A percentile compares a stretch with the other conserved stretches of the same genome.
Conservation (phyloP, 306 rosid genomes). For the Cucurbita moschata region DNA sequence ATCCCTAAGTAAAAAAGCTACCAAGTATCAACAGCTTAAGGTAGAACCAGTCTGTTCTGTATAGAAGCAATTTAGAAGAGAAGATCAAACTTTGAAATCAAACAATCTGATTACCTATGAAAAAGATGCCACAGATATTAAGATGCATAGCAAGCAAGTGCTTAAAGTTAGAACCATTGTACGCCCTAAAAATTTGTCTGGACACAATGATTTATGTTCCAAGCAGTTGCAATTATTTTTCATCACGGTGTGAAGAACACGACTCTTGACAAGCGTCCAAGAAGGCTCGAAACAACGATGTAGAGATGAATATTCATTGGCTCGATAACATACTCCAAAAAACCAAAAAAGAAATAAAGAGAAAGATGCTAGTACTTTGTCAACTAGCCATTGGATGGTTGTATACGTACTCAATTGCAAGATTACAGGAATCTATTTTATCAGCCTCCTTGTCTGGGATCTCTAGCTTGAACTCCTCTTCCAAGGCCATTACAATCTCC, state of each 20-base stretch:
- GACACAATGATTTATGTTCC: not conserved
- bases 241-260: not conserved
- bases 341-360: conserved; percentile 10
- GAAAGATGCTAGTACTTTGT: not conserved
- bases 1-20: not conserved
- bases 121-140: not conserved
- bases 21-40: too few relatives aligned
- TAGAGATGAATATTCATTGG: not conserved
- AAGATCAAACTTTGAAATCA: not conserved
- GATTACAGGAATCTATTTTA: conserved; percentile 60
- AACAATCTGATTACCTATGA: not conserved
- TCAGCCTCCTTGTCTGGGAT: conserved; percentile 92
- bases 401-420: conserved; percentile 78
- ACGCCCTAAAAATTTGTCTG: not conserved
- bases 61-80: not conserved
- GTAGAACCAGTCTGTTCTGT: not conserved
- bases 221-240: conserved; percentile 2
- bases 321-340: not conserved
- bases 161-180: not conserved
- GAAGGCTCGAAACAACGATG: not conserved
- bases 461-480: conserved; percentile 96
- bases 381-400: conserved; percentile 88
- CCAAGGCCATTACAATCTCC: conserved; percentile 93
- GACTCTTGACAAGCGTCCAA: not conserved
- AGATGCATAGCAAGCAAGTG: not conserved